phyloP scores from a whole-genome alignment of 2,329 filamentous ascomycete genomes.

The Verticillium longisporum region DNA sequence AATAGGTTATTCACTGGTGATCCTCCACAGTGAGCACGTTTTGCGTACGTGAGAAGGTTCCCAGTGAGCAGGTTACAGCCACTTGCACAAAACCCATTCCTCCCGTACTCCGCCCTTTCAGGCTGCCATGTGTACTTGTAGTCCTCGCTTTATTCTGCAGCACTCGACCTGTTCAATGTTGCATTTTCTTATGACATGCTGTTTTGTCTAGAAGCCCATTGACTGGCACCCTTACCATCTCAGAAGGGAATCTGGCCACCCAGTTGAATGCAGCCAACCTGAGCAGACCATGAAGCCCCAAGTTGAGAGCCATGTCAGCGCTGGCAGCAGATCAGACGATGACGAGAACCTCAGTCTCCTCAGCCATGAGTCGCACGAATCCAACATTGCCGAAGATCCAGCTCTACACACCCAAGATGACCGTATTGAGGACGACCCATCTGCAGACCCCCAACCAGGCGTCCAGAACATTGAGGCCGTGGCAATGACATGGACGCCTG shows the following conservation, averaged over 20 bases:
- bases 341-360: not conserved
- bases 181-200: too few relatives aligned
- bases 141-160: not conserved
- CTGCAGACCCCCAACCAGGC: not conserved
- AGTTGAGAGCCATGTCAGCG: not conserved
- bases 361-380: not conserved
- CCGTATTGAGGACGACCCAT: not conserved
- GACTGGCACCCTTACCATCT: too few relatives aligned
- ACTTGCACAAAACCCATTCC: too few relatives aligned
- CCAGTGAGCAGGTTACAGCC: not conserved
- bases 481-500: constrained; percentile 30
- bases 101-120: not conserved
- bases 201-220: too few relatives aligned
- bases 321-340: too few relatives aligned
- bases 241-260: too few relatives aligned
- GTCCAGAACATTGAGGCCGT: constrained; percentile 28
- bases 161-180: too few relatives aligned
- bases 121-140: not conserved
- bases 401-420: not conserved
- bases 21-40: not conserved
- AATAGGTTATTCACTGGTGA: not conserved
- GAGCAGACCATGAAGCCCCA: not conserved
- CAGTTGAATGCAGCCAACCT: not conserved
- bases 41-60: not conserved
- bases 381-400: not conserved